Evolutionary conservation across 169 alveolate genomes (phyloP), one percentile per base, ranked within the genome.

Genomic region (Cryptosporidium andersoni): DNA sequence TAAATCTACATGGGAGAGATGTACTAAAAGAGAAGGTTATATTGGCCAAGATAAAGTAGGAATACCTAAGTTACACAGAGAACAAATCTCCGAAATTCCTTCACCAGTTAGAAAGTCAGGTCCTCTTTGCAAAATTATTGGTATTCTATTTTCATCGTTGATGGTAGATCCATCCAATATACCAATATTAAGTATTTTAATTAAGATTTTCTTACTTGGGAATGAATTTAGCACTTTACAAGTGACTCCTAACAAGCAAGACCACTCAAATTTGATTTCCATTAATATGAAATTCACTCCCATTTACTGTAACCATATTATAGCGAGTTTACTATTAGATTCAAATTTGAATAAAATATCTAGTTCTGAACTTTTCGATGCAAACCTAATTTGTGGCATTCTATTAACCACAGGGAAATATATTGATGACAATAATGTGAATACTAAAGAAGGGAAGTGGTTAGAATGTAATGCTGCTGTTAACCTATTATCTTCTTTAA

Each of bases 401-500:
- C 25, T 74, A 16, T 36, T 74, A 45, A 58, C 85, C 8, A 68
- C 85, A 4, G 60, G 51, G 42, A 74, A 43, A 40, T 40, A 74
- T 34, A 43, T 74, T 8, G 55, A 74, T 8, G 55, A 74, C 25
- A 43, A 74, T n/a, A 14, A 36, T 34, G 42, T 39, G 39, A 34
- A 14, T 47, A 53, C 45, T 42, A 55, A 58, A 16, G 62, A 74
- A 47, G 49, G 43, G 9, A 48, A 68, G 37, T 74, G 55, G 47
- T 12, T 37, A 36, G 48, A 58, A n/a, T 74, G 85, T 16, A 74
- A 74, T 37, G 43, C 85, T 3, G 55, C 85, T 14, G 34, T 74
- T 8, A 74, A 74, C 25, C 43, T 74, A 60, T 58, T 74, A 68
- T 74, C 85, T n/a, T 39, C 85, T 12, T 58, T 74, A 2, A 47